Base-by-base conservation (phyloP, 192 early-diverging fungal species). In the Coemansia sp. region DNA sequence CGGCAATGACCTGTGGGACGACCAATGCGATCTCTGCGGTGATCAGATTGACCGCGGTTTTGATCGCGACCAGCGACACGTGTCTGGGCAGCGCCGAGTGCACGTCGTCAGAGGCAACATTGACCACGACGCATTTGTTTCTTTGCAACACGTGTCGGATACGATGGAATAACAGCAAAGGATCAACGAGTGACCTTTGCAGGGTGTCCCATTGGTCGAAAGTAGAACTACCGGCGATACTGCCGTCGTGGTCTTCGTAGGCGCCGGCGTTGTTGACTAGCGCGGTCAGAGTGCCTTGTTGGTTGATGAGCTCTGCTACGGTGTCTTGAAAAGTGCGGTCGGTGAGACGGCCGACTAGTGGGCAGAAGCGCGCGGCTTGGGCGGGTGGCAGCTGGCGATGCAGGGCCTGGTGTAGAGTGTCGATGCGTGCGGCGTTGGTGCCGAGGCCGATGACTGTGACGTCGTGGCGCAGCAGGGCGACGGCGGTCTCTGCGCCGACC, bases 31-130 rank as follows among this genome's bases (percentile, higher is more conserved):
- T 11, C 64, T 75, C 73, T 7, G 73, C 73, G 6, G 68, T 75
- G 20, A 66, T 28, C 63, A 75, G 56, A 45, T 75, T 75, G 34
- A 75, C 73, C 2, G 73, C 73, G 31, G 73, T 75, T 42, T 75
- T 75, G 60, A 75, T 69, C 4, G 73, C 73, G 2, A 66, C 51
- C 48, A 75, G 64, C 32, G 67, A 58, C 33, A 75, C 64, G 3
- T 66, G 31, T 5, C 36, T 38, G 7, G 67, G 63, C 73, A 75
- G 32, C 2, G 28, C 33, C 8, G 36, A 48, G 14, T 62, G 63
- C 10, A 55, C 64, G 42, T 75, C 73, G 36, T 69, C 63, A 25
- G 73, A 61, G 22, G 67, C 67, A 0, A 75, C 73, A 48, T 75
- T 42, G 38, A 75, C 48, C 3, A 69, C 67, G 0, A 67, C 51